Evolutionary conservation across 2,329 filamentous ascomycete species (phyloP).

Genomic region (Venturia nashicola): DNA sequence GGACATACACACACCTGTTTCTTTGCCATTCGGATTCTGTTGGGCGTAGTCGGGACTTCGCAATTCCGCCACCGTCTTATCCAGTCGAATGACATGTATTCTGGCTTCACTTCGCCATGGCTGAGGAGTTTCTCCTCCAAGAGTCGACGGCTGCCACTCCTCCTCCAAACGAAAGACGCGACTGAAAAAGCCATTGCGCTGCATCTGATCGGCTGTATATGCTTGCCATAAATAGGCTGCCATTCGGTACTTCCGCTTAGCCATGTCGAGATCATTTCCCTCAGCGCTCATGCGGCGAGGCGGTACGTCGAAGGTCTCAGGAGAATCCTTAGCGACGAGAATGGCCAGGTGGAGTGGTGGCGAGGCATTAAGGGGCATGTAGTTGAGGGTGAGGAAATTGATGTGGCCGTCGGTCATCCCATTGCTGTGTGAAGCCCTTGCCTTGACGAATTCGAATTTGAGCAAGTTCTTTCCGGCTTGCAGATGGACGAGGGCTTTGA

Average conservation of each 20-base stretch:
- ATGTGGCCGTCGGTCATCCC: neutral
- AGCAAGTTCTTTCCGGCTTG: conserved; percentile 80
- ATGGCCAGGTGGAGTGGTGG: conserved; percentile 87
- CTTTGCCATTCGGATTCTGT: conserved; percentile 57
- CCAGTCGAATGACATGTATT: conserved; percentile 70
- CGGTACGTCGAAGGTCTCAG: conserved; percentile 69
- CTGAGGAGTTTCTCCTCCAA: conserved; percentile 51
- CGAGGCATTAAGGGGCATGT: conserved; percentile 63
- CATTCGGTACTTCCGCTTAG: conserved; percentile 85
- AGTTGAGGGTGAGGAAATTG: conserved; percentile 46
- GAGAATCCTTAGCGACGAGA: conserved; percentile 76
- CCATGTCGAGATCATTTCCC: conserved; percentile 69
- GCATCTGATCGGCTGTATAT: conserved; percentile 95
- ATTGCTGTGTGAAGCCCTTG: conserved; percentile 61
- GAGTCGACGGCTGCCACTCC: conserved; percentile 78
- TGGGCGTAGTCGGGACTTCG: conserved; percentile 67
- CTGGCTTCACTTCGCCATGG: conserved; percentile 84
- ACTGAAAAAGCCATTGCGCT: conserved; percentile 72
- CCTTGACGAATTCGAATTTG: conserved; percentile 76
- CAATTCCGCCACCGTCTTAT: conserved; percentile 77
- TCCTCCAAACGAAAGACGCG: conserved; percentile 87
- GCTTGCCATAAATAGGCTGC: conserved; percentile 94
- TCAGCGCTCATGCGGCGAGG: conserved; percentile 65
- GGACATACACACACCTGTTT: conserved; percentile 46
- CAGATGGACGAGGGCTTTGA: conserved; percentile 86